Evolutionary conservation across 495 filamentous ascomycete genomes (phyloP).

Genomic region (Hypoxylon lienhwacheense): DNA sequence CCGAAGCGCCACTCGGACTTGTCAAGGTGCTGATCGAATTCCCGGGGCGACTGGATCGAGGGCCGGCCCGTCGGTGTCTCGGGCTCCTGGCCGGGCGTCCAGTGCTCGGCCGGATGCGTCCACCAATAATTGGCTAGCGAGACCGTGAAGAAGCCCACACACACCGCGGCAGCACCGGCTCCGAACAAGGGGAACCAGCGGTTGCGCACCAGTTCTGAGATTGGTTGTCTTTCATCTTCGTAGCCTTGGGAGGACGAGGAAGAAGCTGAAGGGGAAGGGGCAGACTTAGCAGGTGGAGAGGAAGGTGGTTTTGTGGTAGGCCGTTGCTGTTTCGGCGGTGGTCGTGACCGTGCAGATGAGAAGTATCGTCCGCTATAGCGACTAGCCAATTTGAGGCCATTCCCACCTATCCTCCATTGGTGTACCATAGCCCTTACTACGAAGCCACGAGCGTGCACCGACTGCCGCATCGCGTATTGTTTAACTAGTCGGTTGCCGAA

Average conservation of each 20-base stretch:
- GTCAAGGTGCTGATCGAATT: slow-evolving; percentile 67
- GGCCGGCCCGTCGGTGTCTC: slow-evolving; percentile 35
- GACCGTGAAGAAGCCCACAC: slow-evolving; percentile 37
- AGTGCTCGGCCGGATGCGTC: slow-evolving; percentile 24
- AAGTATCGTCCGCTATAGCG: slow-evolving; percentile 15
- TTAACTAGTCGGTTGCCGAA: slow-evolving; percentile 2
- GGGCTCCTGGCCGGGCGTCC: slow-evolving; percentile 33
- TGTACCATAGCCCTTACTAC: slow-evolving; percentile 14
- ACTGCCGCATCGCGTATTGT: slow-evolving; percentile 28
- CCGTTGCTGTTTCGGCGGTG: background rate
- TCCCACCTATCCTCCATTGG: slow-evolving; percentile 11
- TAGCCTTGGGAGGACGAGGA: slow-evolving; percentile 4
- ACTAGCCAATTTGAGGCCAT: slow-evolving; percentile 19
- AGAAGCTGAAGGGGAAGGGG: background rate
- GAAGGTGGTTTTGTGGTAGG: slow-evolving; percentile 15
- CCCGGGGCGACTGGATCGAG: slow-evolving; percentile 47
- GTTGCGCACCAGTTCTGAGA: slow-evolving; percentile 26
- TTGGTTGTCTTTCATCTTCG: slow-evolving; percentile 16
- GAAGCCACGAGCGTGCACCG: slow-evolving; percentile 7
- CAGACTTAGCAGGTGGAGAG: slow-evolving; percentile 2
- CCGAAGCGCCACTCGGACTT: slow-evolving; percentile 68
- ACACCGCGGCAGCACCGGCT: slow-evolving; percentile 30
- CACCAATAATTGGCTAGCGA: slow-evolving; percentile 31
- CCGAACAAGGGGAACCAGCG: slow-evolving; percentile 39
- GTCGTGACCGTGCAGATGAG: background rate